Conservation (phyloP, 169 alveolate genomes). For the Cryptosporidium viatorum region DNA sequence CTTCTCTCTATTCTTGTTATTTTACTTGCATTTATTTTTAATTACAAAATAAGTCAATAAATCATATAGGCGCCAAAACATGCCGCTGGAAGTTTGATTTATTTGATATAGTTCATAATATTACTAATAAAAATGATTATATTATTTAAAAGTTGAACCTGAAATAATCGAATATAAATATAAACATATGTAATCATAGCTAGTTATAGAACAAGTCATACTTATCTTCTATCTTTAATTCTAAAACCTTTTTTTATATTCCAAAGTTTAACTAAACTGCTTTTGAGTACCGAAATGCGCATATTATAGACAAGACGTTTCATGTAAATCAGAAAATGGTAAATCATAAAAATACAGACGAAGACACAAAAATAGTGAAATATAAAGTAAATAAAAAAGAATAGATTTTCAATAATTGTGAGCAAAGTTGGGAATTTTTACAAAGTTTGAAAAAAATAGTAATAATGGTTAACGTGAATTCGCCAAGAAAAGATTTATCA, state of each 20-base stretch:
- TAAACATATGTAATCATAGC: too few species aligned
- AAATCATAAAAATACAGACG: neutral
- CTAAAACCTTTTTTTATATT: neutral
- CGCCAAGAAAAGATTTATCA: conserved; percentile 73
- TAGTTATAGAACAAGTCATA: too few species aligned
- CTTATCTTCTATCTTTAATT: too few species aligned
- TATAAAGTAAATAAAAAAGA: neutral
- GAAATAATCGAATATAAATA: too few species aligned
- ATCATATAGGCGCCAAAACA: too few species aligned
- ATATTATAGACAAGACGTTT: neutral
- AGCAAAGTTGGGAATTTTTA: neutral
- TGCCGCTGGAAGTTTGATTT: too few species aligned
- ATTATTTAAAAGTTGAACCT: too few species aligned
- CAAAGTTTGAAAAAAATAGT: neutral
- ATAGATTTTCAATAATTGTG: neutral
- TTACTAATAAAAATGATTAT: too few species aligned
- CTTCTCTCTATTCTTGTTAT: too few species aligned
- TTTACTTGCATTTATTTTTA: too few species aligned
- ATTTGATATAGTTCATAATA: too few species aligned
- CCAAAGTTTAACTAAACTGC: neutral
- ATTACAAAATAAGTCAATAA: too few species aligned
- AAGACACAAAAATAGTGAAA: neutral
- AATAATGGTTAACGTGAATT: conserved; percentile 50
- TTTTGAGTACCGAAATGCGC: conserved; percentile 18
- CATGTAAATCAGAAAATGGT: conserved; percentile 12